A percentile compares a stretch with the other conserved stretches of the same genome.
Conservation (phyloP, 148 eudicot genomes). For the Chenopodium album region DNA sequence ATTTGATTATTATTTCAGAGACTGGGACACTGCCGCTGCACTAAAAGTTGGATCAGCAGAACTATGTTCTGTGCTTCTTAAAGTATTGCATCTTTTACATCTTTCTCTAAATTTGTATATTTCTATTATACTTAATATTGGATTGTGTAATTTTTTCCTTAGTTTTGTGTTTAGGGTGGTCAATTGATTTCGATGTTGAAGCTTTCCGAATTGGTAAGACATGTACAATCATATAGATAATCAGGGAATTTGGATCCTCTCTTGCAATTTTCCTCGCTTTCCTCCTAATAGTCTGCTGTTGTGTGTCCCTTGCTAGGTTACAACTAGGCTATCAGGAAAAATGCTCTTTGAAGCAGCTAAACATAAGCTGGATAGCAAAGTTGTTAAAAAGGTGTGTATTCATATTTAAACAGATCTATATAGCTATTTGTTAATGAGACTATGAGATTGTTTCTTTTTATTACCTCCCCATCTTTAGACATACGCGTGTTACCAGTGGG, state of each 20-base stretch:
- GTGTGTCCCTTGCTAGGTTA: slow-evolving; percentile 19
- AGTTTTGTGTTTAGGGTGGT: slow-evolving; percentile 30
- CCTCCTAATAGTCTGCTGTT: background rate
- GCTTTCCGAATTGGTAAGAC: slow-evolving; percentile 31
- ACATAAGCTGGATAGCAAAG: slow-evolving; percentile 59
- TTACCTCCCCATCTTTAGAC: no score
- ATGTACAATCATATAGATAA: background rate
- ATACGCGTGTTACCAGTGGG: no score
- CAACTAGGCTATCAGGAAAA: slow-evolving; percentile 42
- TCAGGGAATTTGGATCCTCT: background rate
- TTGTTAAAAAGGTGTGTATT: slow-evolving; percentile 56
- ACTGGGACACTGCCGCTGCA: slow-evolving; percentile 52
- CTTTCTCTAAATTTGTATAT: background rate
- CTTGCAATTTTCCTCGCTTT: background rate
- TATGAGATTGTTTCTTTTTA: background rate
- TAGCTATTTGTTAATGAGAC: background rate
- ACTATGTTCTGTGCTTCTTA: slow-evolving; percentile 55
- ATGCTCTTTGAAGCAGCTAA: slow-evolving; percentile 68
- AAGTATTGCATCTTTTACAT: slow-evolving; percentile 43
- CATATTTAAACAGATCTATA: background rate
- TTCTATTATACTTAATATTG: background rate
- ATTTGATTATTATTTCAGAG: slow-evolving; percentile 42
- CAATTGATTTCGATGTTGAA: slow-evolving; percentile 32
- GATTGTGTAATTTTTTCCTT: slow-evolving; percentile 14
- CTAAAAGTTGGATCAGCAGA: slow-evolving; percentile 61